Percentiles rank a stretch among this genome's conserved stretches.
phyloP scores from a whole-genome alignment of 2,329 filamentous ascomycete species.

The Trichoderma sp. region DNA sequence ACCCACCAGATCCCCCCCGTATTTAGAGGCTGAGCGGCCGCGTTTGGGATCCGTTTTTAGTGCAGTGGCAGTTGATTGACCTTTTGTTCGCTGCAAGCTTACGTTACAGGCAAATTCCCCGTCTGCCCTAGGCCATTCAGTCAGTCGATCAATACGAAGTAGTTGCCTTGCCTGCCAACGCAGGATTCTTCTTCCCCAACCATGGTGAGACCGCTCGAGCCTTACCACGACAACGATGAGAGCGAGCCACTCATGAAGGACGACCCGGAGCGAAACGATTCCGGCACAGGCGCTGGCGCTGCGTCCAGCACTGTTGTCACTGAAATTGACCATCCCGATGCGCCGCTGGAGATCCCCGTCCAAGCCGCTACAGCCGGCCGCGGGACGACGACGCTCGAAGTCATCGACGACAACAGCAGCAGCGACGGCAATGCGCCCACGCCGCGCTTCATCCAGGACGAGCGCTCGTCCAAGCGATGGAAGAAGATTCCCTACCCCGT shows the following conservation, averaged over 20 bases:
- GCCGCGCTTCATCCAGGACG: constrained; percentile 61
- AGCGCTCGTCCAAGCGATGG: constrained; percentile 46
- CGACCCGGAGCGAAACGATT: constrained; percentile 34
- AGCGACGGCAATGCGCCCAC: constrained; percentile 42
- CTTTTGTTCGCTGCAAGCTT: background rate
- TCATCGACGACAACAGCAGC: constrained; percentile 41
- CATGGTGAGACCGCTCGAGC: constrained; percentile 34
- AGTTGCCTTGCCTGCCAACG: background rate
- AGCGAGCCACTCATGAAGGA: constrained; percentile 41
- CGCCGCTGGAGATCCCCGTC: constrained; percentile 38
- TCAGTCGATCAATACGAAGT: background rate
- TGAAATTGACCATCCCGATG: constrained; percentile 40
- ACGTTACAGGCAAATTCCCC: constrained; percentile 1
- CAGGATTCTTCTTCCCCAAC: background rate
- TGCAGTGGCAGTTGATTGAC: background rate
- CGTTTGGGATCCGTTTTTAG: background rate
- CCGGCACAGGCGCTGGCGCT: constrained; percentile 21
- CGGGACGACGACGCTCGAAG: constrained; percentile 37
- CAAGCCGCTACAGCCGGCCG: constrained; percentile 15
- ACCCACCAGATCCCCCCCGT: constrained; percentile 13
- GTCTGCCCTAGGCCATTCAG: background rate
- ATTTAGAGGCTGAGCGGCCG: constrained; percentile 17
- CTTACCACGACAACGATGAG: constrained; percentile 37
- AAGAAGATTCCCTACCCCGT: constrained; percentile 60
- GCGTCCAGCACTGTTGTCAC: constrained; percentile 21